Base-by-base conservation (phyloP, 345 rosid species). In the Gossypium ekmanianum region DNA sequence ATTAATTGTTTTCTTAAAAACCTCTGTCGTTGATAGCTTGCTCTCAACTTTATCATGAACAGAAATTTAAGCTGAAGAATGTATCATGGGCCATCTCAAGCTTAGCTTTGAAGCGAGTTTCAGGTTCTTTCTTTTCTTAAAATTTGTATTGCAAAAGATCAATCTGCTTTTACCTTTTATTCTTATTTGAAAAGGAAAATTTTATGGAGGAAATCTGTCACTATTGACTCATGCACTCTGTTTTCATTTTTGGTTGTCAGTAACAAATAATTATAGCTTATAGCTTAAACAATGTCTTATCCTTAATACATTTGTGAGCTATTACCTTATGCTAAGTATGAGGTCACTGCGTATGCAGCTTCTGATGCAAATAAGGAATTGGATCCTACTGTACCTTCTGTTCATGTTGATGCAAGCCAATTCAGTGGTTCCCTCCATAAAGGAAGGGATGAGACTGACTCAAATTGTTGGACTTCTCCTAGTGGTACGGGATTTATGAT, bases 391-490 rank as follows among this genome's bases (percentile, higher is more conserved):
- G 86, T 78, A 66, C 72, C 84, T 77, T 87, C 92, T 56, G 76
- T 88, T 61, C 17, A 20, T 63, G 73, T 93, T 80, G 91, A 89
- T 80, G 81, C 74, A 68, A 83, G 85, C 79, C 86, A 87, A 71
- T 85, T 95, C 83, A 81, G 82, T 45, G 88, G 93, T 75, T 84
- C 93, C 84, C 77, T 93, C 78, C 85, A 52, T 71, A 85, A 82
- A 75, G 94, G 85, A 68, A 86, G 76, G 83, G 85, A 85, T 65
- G 89, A 87, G 72, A 81, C 79, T 72, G 97, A 88, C 83, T 81
- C 92, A 79, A 84, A 86, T 80, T 95, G 98, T 89, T 95, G 99
- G 99, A 79, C 82, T 62, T 89, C 91, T 84, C 96, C 99, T 18
- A 87, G 85, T 83, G 98, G 98, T 61, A 83, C 64, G 75, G 97